Evolutionary conservation across 441 rosid species (phyloP), one percentile per base, ranked within the genome.

Genomic region (Brassica balearica): DNA sequence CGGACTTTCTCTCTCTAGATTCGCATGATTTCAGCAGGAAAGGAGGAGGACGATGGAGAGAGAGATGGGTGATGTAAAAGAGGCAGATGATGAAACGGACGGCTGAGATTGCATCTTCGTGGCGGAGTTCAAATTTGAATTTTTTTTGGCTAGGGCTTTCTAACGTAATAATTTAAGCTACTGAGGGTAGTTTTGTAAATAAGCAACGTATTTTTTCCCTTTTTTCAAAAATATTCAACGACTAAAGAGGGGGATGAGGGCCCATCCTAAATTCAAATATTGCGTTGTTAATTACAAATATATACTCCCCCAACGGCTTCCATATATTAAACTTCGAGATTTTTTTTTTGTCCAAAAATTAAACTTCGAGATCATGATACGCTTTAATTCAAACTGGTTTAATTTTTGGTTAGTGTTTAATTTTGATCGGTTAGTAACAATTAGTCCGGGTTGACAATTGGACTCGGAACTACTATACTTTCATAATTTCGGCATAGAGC

Each of bases 41-140:
- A 55, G 53, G 32, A 2, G 65, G 77, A 66, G 7, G 58, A 36
- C 7, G 22, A 15, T 43, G 53, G 58, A 22, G 58, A 53, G 2
- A 2, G 27, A 41, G 56, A 19, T 23, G 20, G 20, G 34, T 25
- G 36, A 25, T 72, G 82, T 66, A 55, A 78, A 64, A 53, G 69
- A 58, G 48, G 34, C 1, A 20, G 73, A 71, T 0, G 72, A 75
- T 69, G 55, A 63, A 80, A 84, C 69, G 85, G 86, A 90, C 91
- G 97, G 90, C 72, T 77, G 86, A 79, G 92, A 90, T 89, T 88
- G 70, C 80, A 90, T 88, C 75, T 25, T 56, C 56, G 71, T 63
- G 86, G 88, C 89, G 93, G 88, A 19, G 62, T 84, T 53, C 75
- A 71, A 81, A 87, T 92, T 95, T 95, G 95, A 92, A 95, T 81